Percentiles rank a stretch among this genome's conserved stretches.
These are phyloP conservation scores for Exophiala xenobiotica DNA, from an alignment of 2,329 filamentous ascomycete species.

Conservation along the genomic window DNA sequence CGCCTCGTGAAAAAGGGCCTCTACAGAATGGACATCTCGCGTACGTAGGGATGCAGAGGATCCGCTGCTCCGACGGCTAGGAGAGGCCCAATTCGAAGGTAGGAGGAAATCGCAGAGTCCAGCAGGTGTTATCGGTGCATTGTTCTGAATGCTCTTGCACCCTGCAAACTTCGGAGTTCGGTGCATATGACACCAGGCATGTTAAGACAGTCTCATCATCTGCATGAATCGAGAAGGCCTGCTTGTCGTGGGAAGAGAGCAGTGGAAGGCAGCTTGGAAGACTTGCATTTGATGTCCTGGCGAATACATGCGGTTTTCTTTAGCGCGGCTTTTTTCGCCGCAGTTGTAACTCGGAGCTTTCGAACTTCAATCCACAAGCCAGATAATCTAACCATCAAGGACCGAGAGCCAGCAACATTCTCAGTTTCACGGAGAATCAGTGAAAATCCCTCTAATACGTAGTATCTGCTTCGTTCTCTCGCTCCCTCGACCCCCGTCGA, in stretches of 20 bases:
- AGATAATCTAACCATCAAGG: not conserved
- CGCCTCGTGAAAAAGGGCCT: slow-evolving; percentile 12
- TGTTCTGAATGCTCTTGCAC: slow-evolving; percentile 25
- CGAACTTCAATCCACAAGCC: slow-evolving; percentile 6
- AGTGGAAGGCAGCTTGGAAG: too few relatives aligned
- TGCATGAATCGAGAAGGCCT: slow-evolving; percentile 1
- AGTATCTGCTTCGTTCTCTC: not conserved
- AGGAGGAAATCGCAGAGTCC: slow-evolving; percentile 27
- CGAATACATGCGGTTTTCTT: not conserved
- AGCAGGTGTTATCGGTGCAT: slow-evolving; percentile 20
- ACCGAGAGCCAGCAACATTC: not conserved
- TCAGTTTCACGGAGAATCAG: not conserved
- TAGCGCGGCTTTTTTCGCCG: slow-evolving; percentile 21
- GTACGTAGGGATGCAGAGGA: slow-evolving; percentile 12
- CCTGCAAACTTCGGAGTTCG: slow-evolving; percentile 18
- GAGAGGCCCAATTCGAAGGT: slow-evolving; percentile 25
- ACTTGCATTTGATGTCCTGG: not conserved
- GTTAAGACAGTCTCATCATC: slow-evolving; percentile 12
- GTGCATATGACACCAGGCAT: slow-evolving; percentile 25
- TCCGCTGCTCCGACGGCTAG: slow-evolving; percentile 4
- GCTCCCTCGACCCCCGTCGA: too few relatives aligned
- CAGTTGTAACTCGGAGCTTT: slow-evolving; percentile 10
- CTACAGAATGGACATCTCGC: slow-evolving; percentile 1
- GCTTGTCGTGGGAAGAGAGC: not conserved
- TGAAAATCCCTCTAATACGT: not conserved